Conservation (phyloP, 345 rosid species). For the Brassica napus region DNA sequence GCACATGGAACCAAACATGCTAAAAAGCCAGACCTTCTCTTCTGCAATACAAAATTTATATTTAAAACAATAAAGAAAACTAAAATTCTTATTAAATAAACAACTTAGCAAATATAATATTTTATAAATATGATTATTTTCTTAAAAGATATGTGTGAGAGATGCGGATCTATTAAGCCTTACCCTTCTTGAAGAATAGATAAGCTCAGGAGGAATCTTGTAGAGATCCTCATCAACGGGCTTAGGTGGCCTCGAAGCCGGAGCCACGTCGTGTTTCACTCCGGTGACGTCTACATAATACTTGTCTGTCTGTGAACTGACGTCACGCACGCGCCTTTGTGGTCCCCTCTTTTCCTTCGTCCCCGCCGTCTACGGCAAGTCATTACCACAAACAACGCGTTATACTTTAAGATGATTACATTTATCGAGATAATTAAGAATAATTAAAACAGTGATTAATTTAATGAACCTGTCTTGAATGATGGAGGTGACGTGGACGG, state of each 20-base stretch:
- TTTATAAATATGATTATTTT: too few species aligned
- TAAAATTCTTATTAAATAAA: neutral
- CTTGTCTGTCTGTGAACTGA: constrained; percentile 29
- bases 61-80: neutral
- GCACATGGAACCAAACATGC: constrained; percentile 77
- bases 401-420: constrained; percentile 17
- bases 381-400: constrained; percentile 18
- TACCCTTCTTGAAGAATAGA: constrained; percentile 62
- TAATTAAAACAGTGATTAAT: neutral
- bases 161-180: neutral
- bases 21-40: constrained; percentile 62
- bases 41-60: constrained; percentile 46
- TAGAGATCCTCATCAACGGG: constrained; percentile 91
- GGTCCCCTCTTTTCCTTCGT: constrained; percentile 51
- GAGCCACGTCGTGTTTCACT: constrained; percentile 39
- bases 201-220: constrained; percentile 82
- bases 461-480: constrained; percentile 28
- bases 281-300: constrained; percentile 25
- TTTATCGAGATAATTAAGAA: neutral
- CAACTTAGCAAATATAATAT: too few species aligned
- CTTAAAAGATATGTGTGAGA: neutral
- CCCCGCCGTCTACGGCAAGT: constrained; percentile 42
- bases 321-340: constrained; percentile 66
- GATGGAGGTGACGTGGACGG: constrained; percentile 34
- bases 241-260: constrained; percentile 45